These are phyloP conservation scores for Apiotrichum brassicae DNA, from an alignment of 1,284 basidiomycete species.

Conservation along the genomic window DNA sequence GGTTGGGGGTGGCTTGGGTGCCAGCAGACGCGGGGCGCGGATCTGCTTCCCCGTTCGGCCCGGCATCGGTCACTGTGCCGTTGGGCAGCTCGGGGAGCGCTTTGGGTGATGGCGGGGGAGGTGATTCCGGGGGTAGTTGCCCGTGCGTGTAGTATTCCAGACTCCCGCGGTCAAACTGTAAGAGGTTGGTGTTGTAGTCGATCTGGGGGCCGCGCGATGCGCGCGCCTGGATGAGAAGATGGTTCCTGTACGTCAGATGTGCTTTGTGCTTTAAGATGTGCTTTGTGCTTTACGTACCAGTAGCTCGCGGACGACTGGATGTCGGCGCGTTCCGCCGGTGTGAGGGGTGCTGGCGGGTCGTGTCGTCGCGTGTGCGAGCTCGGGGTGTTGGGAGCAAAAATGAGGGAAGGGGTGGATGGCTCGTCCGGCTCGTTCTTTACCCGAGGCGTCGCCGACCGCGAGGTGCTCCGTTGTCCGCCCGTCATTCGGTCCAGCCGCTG, in stretches of 20 bases:
- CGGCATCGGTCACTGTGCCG: neutral
- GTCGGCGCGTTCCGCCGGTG: slow-evolving; percentile 1
- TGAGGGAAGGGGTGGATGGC: neutral
- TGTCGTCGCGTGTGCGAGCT: neutral
- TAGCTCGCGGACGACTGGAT: slow-evolving; percentile 13
- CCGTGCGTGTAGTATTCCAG: slow-evolving; percentile 38
- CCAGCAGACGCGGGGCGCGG: neutral
- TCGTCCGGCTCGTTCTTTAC: slow-evolving; percentile 8
- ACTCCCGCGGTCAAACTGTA: slow-evolving; percentile 34
- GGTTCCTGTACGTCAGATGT: slow-evolving; percentile 35
- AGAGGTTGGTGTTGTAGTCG: slow-evolving; percentile 44
- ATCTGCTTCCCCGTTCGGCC: too few species aligned
- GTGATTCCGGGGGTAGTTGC: slow-evolving; percentile 9
- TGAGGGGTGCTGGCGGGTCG: slow-evolving; percentile 12
- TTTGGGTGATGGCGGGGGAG: neutral
- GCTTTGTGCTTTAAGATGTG: neutral
- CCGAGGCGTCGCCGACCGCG: slow-evolving; percentile 1
- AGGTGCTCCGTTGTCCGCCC: neutral
- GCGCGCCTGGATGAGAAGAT: slow-evolving; percentile 41
- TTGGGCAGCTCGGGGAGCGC: neutral
- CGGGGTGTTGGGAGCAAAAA: neutral
- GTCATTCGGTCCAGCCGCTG: slow-evolving; percentile 9
- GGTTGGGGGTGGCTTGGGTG: neutral
- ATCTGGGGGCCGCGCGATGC: slow-evolving; percentile 43
- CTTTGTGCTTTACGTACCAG: slow-evolving; percentile 6